phyloP scores from a whole-genome alignment of 2,329 filamentous ascomycete genomes.

The Paraphoma sp. region DNA sequence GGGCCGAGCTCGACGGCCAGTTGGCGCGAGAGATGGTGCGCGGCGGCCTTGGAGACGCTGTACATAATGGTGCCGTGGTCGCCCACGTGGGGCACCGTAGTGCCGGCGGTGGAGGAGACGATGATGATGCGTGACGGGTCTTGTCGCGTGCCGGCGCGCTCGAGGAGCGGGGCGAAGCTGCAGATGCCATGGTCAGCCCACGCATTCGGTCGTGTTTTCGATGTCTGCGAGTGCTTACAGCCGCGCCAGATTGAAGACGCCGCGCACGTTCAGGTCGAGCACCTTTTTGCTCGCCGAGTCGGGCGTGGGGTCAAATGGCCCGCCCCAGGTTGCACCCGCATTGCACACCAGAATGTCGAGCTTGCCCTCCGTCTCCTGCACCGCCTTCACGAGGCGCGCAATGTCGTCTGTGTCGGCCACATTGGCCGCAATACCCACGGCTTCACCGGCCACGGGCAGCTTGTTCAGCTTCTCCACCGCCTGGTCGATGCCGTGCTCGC shows the following conservation, averaged over 20 bases:
- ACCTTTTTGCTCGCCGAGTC: constrained; percentile 47
- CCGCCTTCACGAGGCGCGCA: constrained; percentile 37
- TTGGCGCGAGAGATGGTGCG: constrained; percentile 47
- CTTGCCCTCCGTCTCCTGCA: constrained; percentile 38
- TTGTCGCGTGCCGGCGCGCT: constrained; percentile 33
- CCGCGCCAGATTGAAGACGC: constrained; percentile 48
- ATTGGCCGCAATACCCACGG: constrained; percentile 47
- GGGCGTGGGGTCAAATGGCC: constrained; percentile 46
- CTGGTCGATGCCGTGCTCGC: constrained; percentile 47
- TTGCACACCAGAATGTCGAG: constrained; percentile 50
- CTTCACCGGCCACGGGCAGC: constrained; percentile 42
- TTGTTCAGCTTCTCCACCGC: constrained; percentile 49
- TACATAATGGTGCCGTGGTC: constrained; percentile 50
- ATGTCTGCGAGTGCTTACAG: constrained; percentile 23
- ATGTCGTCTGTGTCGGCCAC: constrained; percentile 48
- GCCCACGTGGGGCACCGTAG: constrained; percentile 46
- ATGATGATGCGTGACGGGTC: constrained; percentile 49
- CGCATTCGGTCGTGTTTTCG: no score
- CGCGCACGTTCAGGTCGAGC: constrained; percentile 49
- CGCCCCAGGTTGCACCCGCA: constrained; percentile 49
- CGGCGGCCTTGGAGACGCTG: constrained; percentile 49
- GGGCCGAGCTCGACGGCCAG: constrained; percentile 50
- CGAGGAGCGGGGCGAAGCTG: constrained; percentile 45
- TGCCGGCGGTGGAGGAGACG: constrained; percentile 45
- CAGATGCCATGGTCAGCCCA: constrained; percentile 13